Base-by-base conservation (phyloP, 2,329 filamentous ascomycete genomes). In the Alternaria panax region DNA sequence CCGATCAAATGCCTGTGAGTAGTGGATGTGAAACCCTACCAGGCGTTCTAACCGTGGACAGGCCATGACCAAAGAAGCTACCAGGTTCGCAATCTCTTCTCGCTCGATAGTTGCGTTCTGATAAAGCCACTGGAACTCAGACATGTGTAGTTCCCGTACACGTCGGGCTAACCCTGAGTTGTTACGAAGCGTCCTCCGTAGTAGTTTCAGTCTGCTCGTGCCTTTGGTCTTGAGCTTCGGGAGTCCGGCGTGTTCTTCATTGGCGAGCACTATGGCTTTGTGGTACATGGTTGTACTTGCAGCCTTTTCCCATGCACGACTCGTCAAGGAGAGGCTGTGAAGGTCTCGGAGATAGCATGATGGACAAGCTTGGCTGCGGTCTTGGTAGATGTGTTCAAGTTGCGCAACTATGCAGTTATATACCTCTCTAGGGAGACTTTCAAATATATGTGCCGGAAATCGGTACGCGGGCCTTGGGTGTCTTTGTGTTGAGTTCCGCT, bases 1-100 rank as follows among this genome's bases (percentile, higher is more conserved):
- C 20, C 84, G 82, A 66, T 87, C 83, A 61, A 84, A 86, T 32
- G 82, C 78, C 57, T 85, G 83, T 38, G 80, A 78, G 64, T 84
- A 86, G 3, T 83, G 79, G n/a, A 84, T 75, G 48, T 82, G 80
- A 56, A 87, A 82, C 6, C 86, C 86, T 30, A 82, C 70, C 7
- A 88, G 72, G 25, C 80, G 80, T 71, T 88, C 84, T 22, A 88
- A 72, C 59, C 84, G 85, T 7, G 86, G 85, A 65, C 85, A 88
- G 2, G 82, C 81, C 81, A 86, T 86, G 30, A 88, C 83, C 36
- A 88, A 77, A 1, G 85, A 86, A 6, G 84, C 83, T 18, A 87
- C 73, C 18, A 83, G 59, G 57, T 86, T 82, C 42, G 83, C 76
- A 52, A 85, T 83, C 48, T 83, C 81, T 66, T 84, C 79, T 68